Evolutionary conservation across 495 filamentous ascomycete species (phyloP), one percentile per base, ranked within the genome.

Genomic region (Rusavskia elegans): DNA sequence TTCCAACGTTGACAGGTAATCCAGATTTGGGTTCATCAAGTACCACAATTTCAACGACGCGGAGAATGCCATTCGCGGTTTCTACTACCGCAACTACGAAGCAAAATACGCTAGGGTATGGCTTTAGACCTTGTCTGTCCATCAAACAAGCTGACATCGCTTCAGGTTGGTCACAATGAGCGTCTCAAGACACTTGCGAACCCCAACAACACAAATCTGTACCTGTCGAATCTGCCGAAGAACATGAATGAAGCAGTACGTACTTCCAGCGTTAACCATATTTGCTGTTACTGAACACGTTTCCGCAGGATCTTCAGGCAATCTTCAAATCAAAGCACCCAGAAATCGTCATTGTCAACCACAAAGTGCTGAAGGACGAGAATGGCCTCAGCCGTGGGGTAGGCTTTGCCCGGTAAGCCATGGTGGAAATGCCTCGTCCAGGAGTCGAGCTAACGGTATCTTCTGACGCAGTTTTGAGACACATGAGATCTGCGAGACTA

Each of bases 11-110:
- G 20, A 42, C 39, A 21, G 3, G 39, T 5, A 32, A 48, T 53
- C 2, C 51, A 95, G 92, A 3, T 98, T 95, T 61, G 93, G 93
- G 0, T 99, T 99, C 65, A 88, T 94, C 59, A 89, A 90, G 64
- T 99, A 89, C 63, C 81, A 76, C 67, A 83, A 83, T 59, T 84
- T 86, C 59, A 80, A 82, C 25, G 84, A 95, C 55, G 93, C 90
- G 16, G 88, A 96, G 69, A 83, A 84, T 54, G 96, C 89, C 68
- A 97, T 99, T 66, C 85, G 87, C 37, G 90, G 84, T n/a, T 93
- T 99, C 62, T 88, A 87, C 63, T 82, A 84, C 59, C 77, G 89
- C 51, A 89, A 89, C 39, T 97, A 97, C 61, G 92, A 99, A 69
- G 89, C 90, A 53, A 92, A 89, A 61, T 99, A 95, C 68, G 92